A percentile compares a stretch with the other conserved stretches of the same genome.
These are phyloP conservation scores for Beauveria asiatica DNA, from an alignment of 2,329 filamentous ascomycete species.

Conservation along the genomic window DNA sequence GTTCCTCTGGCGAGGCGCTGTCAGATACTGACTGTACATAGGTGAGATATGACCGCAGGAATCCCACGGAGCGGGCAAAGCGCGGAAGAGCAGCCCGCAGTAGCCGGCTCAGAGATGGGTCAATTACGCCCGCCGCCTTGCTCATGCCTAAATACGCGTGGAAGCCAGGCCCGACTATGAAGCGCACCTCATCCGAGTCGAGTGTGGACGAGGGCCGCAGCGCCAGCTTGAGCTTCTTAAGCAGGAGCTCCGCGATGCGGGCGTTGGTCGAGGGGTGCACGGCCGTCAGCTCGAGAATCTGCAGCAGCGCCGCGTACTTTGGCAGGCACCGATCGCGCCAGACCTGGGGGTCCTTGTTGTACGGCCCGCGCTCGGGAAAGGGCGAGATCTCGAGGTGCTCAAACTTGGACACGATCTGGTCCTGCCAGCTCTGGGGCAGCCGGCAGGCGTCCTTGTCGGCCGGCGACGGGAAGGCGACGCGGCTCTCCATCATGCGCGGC, in stretches of 20 bases:
- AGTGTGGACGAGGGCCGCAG: conserved; percentile 51
- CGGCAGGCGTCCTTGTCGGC: conserved; percentile 45
- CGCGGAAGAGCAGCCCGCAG: conserved; percentile 57
- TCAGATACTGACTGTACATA: conserved; percentile 38
- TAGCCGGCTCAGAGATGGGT: conserved; percentile 53
- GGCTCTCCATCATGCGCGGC: conserved; percentile 52
- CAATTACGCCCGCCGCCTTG: conserved; percentile 46
- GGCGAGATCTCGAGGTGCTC: conserved; percentile 54
- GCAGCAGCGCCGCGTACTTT: conserved; percentile 59
- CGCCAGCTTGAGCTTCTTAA: conserved; percentile 57
- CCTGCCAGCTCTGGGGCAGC: conserved; percentile 62
- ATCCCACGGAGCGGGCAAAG: conserved; percentile 58
- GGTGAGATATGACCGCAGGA: conserved; percentile 51
- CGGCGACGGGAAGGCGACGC: conserved; percentile 46
- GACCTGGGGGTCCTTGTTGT: conserved; percentile 51
- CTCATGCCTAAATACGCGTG: conserved; percentile 62
- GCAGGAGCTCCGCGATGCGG: conserved; percentile 55
- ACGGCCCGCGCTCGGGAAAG: conserved; percentile 55
- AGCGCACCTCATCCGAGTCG: conserved; percentile 56
- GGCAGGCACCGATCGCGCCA: conserved; percentile 57
- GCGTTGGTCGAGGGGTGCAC: conserved; percentile 60
- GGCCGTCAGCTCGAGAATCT: conserved; percentile 51
- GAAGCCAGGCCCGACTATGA: conserved; percentile 69
- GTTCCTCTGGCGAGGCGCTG: conserved; percentile 3
- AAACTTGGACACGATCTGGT: conserved; percentile 63